These are phyloP conservation scores for Melocanna baccifera DNA, from an alignment of 176 grass and related monocot genomes.

Conservation along the genomic window DNA sequence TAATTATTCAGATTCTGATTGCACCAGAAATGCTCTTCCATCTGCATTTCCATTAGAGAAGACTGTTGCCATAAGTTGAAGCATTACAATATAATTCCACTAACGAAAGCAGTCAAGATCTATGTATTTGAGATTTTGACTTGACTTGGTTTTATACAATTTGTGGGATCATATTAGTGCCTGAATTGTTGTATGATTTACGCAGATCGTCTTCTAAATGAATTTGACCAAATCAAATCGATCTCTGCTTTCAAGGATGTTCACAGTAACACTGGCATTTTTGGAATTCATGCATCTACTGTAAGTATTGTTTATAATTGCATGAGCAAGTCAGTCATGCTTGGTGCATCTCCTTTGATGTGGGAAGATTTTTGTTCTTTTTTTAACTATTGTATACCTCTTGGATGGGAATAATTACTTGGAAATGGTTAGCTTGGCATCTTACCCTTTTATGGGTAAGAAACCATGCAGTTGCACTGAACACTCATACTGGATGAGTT, in stretches of 20 bases:
- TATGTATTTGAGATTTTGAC: neutral
- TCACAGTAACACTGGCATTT: constrained; percentile 86
- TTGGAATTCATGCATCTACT: constrained; percentile 90
- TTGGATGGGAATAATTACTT: neutral
- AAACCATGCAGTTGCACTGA: neutral
- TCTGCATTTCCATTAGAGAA: constrained; percentile 2
- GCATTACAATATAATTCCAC: constrained; percentile 1
- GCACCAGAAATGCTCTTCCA: neutral
- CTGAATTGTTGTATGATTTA: constrained; percentile 30
- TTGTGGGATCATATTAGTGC: constrained; percentile 8
- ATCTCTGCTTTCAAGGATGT: constrained; percentile 81
- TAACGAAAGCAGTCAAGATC: neutral
- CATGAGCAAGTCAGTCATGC: neutral
- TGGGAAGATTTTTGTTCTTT: neutral
- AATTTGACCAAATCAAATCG: constrained; percentile 84
- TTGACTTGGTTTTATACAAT: constrained; percentile 18
- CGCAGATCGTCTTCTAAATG: constrained; percentile 68
- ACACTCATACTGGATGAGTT: neutral
- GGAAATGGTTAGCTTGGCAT: neutral
- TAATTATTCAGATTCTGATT: constrained; percentile 15
- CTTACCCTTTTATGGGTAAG: neutral
- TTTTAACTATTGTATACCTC: neutral
- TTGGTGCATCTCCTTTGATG: neutral
- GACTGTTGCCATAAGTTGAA: neutral
- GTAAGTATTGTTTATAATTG: constrained; percentile 44